phyloP scores from a whole-genome alignment of 345 rosid species.

The Abelmoschus esculentus region DNA sequence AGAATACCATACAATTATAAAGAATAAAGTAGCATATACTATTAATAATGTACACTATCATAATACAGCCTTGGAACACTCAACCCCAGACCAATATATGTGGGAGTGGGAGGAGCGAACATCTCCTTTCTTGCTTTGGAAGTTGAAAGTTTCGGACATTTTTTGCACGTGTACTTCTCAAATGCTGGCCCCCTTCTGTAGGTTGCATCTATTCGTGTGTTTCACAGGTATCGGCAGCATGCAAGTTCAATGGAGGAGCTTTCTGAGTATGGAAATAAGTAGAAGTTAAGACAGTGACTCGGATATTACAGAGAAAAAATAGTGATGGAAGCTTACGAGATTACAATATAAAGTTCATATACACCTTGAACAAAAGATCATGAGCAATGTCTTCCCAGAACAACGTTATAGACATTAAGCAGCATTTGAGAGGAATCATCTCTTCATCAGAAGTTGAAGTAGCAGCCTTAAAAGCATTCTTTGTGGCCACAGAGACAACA shows the following conservation, averaged over 20 bases:
- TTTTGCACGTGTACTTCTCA: background rate
- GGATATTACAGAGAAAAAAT: background rate
- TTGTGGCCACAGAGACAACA: slow-evolving; percentile 91
- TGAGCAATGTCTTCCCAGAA: slow-evolving; percentile 94
- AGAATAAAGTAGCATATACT: background rate
- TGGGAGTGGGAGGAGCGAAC: background rate
- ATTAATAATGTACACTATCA: slow-evolving; percentile 13
- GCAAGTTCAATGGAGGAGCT: slow-evolving; percentile 62
- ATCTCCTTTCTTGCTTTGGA: background rate
- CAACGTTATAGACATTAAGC: slow-evolving; percentile 88
- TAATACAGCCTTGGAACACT: background rate
- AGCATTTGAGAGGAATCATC: slow-evolving; percentile 90
- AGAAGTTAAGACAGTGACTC: slow-evolving; percentile 5
- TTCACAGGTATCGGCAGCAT: background rate
- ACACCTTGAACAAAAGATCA: slow-evolving; percentile 90
- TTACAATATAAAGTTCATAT: slow-evolving; percentile 8
- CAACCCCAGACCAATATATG: background rate
- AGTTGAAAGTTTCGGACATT: background rate
- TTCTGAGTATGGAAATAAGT: slow-evolving; percentile 34
- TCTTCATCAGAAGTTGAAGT: slow-evolving; percentile 55
- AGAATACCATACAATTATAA: background rate
- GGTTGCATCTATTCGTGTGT: background rate
- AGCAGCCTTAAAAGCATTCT: slow-evolving; percentile 88
- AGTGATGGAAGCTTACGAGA: background rate
- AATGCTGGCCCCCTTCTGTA: slow-evolving; percentile 9